Evolutionary conservation across 192 early-diverging fungal genomes (phyloP), one percentile per base, ranked within the genome.

Genomic region (Neocallimastix lanati): DNA sequence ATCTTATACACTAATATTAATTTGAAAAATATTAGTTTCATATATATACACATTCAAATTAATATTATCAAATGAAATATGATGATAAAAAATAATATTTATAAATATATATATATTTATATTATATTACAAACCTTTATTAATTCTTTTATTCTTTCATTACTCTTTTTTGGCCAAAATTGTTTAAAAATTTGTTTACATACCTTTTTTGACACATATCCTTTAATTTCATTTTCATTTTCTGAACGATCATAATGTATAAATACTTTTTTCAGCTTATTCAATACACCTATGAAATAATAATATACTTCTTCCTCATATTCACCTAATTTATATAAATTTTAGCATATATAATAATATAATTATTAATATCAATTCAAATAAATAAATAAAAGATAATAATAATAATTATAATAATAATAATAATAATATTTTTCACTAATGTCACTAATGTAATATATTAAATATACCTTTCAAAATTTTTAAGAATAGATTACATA

Each of bases 391-490:
- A n/a, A n/a, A n/a, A n/a, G n/a, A n/a, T n/a, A n/a, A n/a, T n/a
- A n/a, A n/a, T n/a, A n/a, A n/a, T n/a, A n/a, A n/a, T n/a, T n/a
- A n/a, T n/a, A n/a, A n/a, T n/a, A n/a, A n/a, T n/a, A n/a, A n/a
- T n/a, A n/a, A n/a, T n/a, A n/a, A n/a, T n/a, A n/a, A n/a, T n/a
- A n/a, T n/a, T n/a, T n/a, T n/a, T n/a, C n/a, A n/a, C n/a, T n/a
- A n/a, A n/a, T n/a, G n/a, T n/a, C n/a, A n/a, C n/a, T n/a, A n/a
- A n/a, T n/a, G n/a, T n/a, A n/a, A n/a, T n/a, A n/a, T n/a, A n/a
- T n/a, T n/a, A n/a, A n/a, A n/a, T n/a, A 28, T 29, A 87, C 83
- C 86, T 30, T 81, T 83, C 1, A 87, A 81, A 33, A 89, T 81
- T 29, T 87, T 76, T 36, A 76, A 79, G 50, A 89, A 88, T 18